phyloP scores from a whole-genome alignment of 371 early-diverging fungal species.

The Chytridium lagenaria region DNA sequence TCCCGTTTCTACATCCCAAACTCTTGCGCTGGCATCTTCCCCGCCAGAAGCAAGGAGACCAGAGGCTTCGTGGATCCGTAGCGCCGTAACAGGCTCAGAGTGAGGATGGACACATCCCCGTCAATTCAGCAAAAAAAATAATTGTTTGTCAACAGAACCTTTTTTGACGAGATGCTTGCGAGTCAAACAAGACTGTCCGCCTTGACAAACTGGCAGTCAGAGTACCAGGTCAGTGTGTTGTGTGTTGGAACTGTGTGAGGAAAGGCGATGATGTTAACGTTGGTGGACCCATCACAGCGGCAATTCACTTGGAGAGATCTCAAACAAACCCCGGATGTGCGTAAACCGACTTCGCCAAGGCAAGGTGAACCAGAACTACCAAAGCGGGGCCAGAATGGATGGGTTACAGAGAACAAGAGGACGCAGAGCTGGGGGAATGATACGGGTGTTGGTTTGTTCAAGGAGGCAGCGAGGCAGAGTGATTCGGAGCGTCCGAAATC shows the following conservation, averaged over 20 bases:
- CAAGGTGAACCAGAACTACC: no score
- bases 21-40: conserved; percentile 29
- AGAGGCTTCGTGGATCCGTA: not conserved
- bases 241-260: no score
- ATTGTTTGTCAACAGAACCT: conserved; percentile 1
- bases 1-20: conserved; percentile 28
- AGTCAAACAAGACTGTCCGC: not conserved
- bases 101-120: conserved; percentile 16
- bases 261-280: not conserved
- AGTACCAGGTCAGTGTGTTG: conserved; percentile 35
- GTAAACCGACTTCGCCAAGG: not conserved
- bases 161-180: not conserved
- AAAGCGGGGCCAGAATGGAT: no score
- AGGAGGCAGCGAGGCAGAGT: not conserved
- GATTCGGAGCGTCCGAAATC: not conserved
- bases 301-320: not conserved
- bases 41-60: conserved; percentile 27
- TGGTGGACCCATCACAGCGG: not conserved
- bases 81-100: conserved; percentile 9
- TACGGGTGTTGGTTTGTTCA: not conserved
- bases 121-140: no score
- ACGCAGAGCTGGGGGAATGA: not conserved
- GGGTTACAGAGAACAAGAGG: no score
- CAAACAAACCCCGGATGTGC: not conserved
- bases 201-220: conserved; percentile 15